These are phyloP conservation scores for Leptodermis oblonga DNA, from an alignment of 257 asterid species.

Conservation along the genomic window DNA sequence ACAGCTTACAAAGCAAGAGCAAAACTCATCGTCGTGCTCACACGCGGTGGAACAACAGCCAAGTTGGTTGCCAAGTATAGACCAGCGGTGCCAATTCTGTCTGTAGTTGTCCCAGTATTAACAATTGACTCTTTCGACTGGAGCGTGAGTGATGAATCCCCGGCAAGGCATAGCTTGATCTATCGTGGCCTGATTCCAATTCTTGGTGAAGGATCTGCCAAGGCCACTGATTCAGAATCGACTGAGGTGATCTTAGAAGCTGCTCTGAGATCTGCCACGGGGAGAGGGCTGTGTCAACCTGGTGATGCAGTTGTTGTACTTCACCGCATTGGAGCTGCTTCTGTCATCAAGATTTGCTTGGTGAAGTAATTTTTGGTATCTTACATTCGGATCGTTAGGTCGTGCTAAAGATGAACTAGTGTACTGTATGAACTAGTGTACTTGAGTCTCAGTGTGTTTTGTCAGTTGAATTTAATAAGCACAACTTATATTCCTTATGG, in stretches of 20 bases:
- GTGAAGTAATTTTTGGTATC: slow-evolving; percentile 40
- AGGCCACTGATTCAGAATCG: slow-evolving; percentile 71
- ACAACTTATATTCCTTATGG: background rate
- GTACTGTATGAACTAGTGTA: background rate
- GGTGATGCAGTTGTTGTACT: slow-evolving; percentile 82
- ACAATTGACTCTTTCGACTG: slow-evolving; percentile 73
- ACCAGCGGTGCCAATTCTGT: slow-evolving; percentile 75
- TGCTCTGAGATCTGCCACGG: slow-evolving; percentile 46
- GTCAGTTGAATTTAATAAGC: background rate
- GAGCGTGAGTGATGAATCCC: slow-evolving; percentile 70
- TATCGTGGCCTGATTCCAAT: slow-evolving; percentile 75
- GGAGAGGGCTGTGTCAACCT: slow-evolving; percentile 53
- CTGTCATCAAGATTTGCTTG: slow-evolving; percentile 70
- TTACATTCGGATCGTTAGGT: background rate
- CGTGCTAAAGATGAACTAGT: background rate
- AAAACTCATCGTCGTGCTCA: slow-evolving; percentile 70
- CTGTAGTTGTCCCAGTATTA: slow-evolving; percentile 73
- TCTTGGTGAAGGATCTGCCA: slow-evolving; percentile 79
- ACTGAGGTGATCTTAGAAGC: slow-evolving; percentile 69
- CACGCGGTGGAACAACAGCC: slow-evolving; percentile 88
- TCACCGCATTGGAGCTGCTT: slow-evolving; percentile 69
- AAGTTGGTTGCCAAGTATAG: slow-evolving; percentile 80
- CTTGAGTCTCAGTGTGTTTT: background rate
- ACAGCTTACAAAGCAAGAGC: slow-evolving; percentile 69
- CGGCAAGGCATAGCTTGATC: slow-evolving; percentile 80